Percentiles rank a stretch among this genome's conserved stretches.
Evolutionary conservation across 2,329 filamentous ascomycete species (phyloP).

Genomic region (Botrytis hyacinthi): DNA sequence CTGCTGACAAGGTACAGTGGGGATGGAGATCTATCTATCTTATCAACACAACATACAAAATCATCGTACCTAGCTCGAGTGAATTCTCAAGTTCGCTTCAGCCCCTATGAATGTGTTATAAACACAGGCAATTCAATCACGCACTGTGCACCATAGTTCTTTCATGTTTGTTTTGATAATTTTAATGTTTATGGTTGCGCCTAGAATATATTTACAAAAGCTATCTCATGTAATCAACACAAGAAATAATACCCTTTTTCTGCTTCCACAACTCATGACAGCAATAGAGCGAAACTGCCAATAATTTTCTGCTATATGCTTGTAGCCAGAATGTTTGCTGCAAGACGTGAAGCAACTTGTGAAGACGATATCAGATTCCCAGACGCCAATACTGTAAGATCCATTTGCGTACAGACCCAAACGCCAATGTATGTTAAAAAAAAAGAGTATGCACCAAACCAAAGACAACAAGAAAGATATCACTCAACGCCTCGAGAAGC

Average conservation of each 20-base stretch:
- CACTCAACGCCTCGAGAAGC: constrained; percentile 17
- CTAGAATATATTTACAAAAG: constrained; percentile 19
- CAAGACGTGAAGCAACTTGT: constrained; percentile 12
- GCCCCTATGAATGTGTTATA: neutral
- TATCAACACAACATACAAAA: neutral
- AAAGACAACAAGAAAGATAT: constrained; percentile 13
- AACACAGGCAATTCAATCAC: neutral
- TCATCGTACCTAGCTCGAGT: neutral
- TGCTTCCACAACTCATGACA: constrained; percentile 17
- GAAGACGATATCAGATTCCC: constrained; percentile 8
- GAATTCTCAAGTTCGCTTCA: neutral
- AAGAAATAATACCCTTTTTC: constrained; percentile 14
- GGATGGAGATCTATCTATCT: neutral
- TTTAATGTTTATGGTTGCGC: constrained; percentile 8
- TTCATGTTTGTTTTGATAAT: constrained; percentile 3
- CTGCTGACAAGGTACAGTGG: neutral
- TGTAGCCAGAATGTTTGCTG: constrained; percentile 20
- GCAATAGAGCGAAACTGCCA: constrained; percentile 19
- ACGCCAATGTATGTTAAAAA: constrained; percentile 18
- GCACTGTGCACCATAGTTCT: neutral
- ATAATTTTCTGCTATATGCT: constrained; percentile 17
- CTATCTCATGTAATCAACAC: constrained; percentile 15
- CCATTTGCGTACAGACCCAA: constrained; percentile 21
- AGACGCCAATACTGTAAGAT: constrained; percentile 20
- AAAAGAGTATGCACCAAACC: constrained; percentile 20